Conservation (phyloP, 371 early-diverging fungal species). For the Mortierella sp. region DNA sequence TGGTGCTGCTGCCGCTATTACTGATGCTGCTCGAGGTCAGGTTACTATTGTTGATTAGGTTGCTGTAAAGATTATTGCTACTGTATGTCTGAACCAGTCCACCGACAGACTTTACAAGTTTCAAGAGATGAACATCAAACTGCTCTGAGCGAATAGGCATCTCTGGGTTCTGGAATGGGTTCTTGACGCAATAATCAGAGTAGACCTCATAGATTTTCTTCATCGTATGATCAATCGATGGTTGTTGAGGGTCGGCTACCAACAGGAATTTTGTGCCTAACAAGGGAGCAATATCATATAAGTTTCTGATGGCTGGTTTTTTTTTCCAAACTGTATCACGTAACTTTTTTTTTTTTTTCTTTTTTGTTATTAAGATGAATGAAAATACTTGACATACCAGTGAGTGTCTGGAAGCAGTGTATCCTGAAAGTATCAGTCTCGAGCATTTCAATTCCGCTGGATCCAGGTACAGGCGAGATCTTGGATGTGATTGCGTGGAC, state of each 20-base stretch:
- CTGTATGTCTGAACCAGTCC: conserved; percentile 26
- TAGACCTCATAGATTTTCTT: conserved; percentile 90
- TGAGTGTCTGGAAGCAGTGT: conserved; percentile 93
- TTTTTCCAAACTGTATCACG: background rate
- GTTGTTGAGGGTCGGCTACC: conserved; percentile 83
- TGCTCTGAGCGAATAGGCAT: conserved; percentile 99
- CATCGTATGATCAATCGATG: conserved; percentile 79
- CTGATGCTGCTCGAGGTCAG: background rate
- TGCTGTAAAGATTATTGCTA: background rate
- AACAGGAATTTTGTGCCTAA: conserved; percentile 95
- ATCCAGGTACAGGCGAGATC: conserved; percentile 88
- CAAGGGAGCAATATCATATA: background rate
- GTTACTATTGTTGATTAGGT: background rate
- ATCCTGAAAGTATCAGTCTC: conserved; percentile 93
- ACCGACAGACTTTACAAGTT: conserved; percentile 71
- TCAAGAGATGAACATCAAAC: conserved; percentile 87
- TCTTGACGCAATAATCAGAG: conserved; percentile 98
- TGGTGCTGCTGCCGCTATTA: background rate
- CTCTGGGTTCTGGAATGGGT: conserved; percentile 98
- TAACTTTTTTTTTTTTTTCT: too few relatives aligned
- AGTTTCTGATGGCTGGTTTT: background rate
- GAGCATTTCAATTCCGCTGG: conserved; percentile 90
- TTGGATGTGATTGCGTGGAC: conserved; percentile 97
- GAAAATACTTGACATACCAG: conserved; percentile 69
- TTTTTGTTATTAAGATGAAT: too few relatives aligned